Conservation (phyloP, 495 filamentous ascomycete species). For the Neurospora africana region DNA sequence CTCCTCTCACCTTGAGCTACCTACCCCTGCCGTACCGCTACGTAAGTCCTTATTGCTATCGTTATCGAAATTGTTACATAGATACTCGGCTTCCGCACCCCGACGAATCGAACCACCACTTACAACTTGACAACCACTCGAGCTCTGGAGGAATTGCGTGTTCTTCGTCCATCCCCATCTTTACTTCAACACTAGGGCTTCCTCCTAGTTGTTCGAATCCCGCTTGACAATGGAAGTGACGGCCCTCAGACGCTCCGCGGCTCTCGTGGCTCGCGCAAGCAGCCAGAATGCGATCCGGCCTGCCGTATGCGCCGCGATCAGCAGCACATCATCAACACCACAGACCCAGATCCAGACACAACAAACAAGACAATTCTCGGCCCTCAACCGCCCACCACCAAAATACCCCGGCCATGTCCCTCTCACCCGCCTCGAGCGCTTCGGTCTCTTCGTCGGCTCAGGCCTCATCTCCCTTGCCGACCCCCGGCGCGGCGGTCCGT, state of each 20-base stretch:
- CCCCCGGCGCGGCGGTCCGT: conserved; percentile 62
- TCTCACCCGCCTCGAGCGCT: conserved; percentile 65
- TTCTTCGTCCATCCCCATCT: background rate
- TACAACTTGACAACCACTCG: background rate
- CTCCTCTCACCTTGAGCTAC: background rate
- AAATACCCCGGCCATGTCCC: conserved; percentile 91
- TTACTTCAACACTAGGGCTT: background rate
- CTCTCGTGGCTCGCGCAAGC: conserved; percentile 5
- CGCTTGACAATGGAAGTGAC: conserved; percentile 19
- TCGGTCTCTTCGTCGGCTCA: conserved; percentile 69
- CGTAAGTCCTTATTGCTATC: background rate
- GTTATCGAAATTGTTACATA: conserved; percentile 5
- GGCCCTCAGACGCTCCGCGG: conserved; percentile 13
- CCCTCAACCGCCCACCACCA: conserved; percentile 68
- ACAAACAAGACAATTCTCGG: conserved; percentile 48
- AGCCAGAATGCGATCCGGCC: background rate
- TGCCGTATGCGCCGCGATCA: background rate
- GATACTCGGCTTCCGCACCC: background rate
- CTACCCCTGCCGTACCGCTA: background rate
- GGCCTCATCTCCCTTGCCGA: conserved; percentile 70
- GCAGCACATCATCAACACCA: background rate
- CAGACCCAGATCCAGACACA: background rate
- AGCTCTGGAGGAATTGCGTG: conserved; percentile 2
- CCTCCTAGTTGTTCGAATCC: background rate
- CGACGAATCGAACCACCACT: conserved; percentile 7